phyloP scores from a whole-genome alignment of 495 filamentous ascomycete genomes.

The Saxophila tyrrhenica region DNA sequence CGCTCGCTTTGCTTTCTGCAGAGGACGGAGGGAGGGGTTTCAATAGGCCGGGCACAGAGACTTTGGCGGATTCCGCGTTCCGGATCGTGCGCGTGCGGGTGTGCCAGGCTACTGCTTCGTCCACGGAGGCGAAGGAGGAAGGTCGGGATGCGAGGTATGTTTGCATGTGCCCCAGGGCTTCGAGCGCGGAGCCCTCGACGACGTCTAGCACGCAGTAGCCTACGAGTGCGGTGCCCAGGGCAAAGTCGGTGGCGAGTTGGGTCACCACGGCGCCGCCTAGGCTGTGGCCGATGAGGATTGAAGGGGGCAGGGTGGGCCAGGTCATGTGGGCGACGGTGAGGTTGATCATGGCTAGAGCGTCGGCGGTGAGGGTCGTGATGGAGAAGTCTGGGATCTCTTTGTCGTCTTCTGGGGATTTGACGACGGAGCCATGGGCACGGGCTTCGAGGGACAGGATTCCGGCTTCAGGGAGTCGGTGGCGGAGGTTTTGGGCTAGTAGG shows the following conservation, averaged over 20 bases:
- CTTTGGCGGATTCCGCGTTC: slow-evolving; percentile 64
- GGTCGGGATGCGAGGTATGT: slow-evolving; percentile 81
- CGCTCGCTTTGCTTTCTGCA: slow-evolving; percentile 10
- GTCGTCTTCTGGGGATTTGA: slow-evolving; percentile 23
- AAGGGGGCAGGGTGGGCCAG: slow-evolving; percentile 61
- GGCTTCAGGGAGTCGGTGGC: slow-evolving; percentile 64
- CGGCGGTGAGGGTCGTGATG: slow-evolving; percentile 52
- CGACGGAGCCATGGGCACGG: slow-evolving; percentile 66
- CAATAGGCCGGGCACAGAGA: slow-evolving; percentile 78
- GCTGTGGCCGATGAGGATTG: slow-evolving; percentile 86
- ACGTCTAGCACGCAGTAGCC: slow-evolving; percentile 92
- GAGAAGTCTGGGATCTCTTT: slow-evolving; percentile 21
- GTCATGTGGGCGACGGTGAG: slow-evolving; percentile 51
- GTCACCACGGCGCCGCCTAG: slow-evolving; percentile 92
- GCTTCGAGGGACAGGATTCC: slow-evolving; percentile 79
- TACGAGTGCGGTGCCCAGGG: slow-evolving; percentile 55
- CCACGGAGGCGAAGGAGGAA: slow-evolving; percentile 56
- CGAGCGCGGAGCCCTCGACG: slow-evolving; percentile 81
- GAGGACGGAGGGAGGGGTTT: slow-evolving; percentile 31
- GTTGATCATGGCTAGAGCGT: slow-evolving; percentile 58
- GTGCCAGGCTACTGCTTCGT: slow-evolving; percentile 88
- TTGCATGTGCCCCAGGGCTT: slow-evolving; percentile 92
- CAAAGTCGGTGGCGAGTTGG: slow-evolving; percentile 57
- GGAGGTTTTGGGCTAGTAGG: slow-evolving; percentile 62
- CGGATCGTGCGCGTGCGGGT: slow-evolving; percentile 80